A percentile compares a stretch with the other conserved stretches of the same genome.
Conservation (phyloP, 495 filamentous ascomycete genomes). For the Glutinoglossum americanum region DNA sequence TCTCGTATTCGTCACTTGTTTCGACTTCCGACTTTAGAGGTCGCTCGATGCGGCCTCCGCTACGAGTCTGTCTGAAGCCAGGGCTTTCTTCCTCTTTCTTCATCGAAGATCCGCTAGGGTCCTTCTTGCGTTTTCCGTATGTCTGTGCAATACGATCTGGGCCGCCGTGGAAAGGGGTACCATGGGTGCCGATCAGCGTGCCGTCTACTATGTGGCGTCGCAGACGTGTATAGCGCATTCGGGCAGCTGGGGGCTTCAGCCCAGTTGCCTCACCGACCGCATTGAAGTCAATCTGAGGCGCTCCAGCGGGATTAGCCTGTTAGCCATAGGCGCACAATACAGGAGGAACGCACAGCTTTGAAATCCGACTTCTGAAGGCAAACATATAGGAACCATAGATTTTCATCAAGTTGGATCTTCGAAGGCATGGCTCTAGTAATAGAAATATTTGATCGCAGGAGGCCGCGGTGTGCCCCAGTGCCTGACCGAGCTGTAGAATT, state of each 20-base stretch:
- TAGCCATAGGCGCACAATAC: background rate
- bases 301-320: background rate
- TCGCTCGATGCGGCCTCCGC: background rate
- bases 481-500: background rate
- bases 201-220: background rate
- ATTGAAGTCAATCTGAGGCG: slow-evolving; percentile 5
- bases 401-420: slow-evolving; percentile 4
- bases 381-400: slow-evolving; percentile 3
- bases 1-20: background rate
- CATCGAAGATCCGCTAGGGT: background rate
- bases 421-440: background rate
- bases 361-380: slow-evolving; percentile 4
- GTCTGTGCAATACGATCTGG: background rate
- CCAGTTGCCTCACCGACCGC: background rate
- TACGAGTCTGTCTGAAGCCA: background rate
- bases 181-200: background rate
- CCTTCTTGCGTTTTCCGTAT: background rate
- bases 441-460: background rate
- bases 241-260: slow-evolving; percentile 3
- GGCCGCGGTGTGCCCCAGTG: background rate
- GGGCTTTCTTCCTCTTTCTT: background rate
- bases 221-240: slow-evolving; percentile 3
- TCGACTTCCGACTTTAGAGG: background rate
- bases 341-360: background rate
- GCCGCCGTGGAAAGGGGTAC: background rate